These are phyloP conservation scores for Geotrichum bryndzae DNA, from an alignment of 1,139 yeast genomes.

Conservation along the genomic window DNA sequence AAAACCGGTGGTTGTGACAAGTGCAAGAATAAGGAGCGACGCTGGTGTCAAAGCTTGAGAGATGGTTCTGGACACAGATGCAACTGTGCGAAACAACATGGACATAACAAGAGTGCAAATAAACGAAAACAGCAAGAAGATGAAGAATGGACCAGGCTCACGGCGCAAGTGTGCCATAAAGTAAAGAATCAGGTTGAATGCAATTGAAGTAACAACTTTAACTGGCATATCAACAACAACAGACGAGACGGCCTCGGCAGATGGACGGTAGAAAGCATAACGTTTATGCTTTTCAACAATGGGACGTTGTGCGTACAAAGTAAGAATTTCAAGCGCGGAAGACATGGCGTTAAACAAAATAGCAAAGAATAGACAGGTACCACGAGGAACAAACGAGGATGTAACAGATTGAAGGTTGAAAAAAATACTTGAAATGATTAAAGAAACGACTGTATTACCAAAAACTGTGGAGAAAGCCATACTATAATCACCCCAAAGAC, in stretches of 20 bases:
- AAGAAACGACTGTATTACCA: slow-evolving; percentile 68
- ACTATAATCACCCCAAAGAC: slow-evolving; percentile 62
- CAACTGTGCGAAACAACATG: slow-evolving; percentile 64
- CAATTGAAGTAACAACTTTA: slow-evolving; percentile 48
- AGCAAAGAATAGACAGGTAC: slow-evolving; percentile 72
- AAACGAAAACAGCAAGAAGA: slow-evolving; percentile 51
- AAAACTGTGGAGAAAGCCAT: slow-evolving; percentile 53
- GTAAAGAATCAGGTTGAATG: slow-evolving; percentile 58
- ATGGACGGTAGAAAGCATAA: slow-evolving; percentile 69
- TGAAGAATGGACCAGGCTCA: slow-evolving; percentile 63
- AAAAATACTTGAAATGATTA: slow-evolving; percentile 68
- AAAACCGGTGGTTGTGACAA: slow-evolving; percentile 72
- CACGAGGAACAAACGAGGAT: slow-evolving; percentile 57
- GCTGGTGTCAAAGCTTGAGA: slow-evolving; percentile 73
- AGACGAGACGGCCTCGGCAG: slow-evolving; percentile 71
- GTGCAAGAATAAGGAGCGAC: slow-evolving; percentile 51
- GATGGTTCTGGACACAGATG: slow-evolving; percentile 54
- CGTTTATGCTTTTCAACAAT: slow-evolving; percentile 74
- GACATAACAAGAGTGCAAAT: slow-evolving; percentile 60
- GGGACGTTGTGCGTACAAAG: slow-evolving; percentile 67
- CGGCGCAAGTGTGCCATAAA: slow-evolving; percentile 65
- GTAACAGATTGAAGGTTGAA: slow-evolving; percentile 50
- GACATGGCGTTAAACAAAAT: slow-evolving; percentile 71
- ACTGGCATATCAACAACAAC: slow-evolving; percentile 63
- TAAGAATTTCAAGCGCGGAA: slow-evolving; percentile 65